Evolutionary conservation across 75 land plant genomes (phyloP).

Genomic region (Chamaecyparis obtusa): DNA sequence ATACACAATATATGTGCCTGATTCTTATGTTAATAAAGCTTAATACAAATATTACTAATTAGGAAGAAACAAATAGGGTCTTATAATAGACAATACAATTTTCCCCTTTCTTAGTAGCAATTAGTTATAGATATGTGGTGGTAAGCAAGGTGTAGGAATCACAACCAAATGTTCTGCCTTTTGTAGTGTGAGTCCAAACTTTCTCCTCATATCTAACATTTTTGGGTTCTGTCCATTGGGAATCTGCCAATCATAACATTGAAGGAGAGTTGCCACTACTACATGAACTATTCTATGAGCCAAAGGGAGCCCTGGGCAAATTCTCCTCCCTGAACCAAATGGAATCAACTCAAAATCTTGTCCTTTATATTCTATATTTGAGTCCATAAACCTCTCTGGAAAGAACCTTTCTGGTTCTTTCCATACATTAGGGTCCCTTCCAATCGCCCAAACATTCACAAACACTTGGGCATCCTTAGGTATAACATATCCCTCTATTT

Average conservation of each 20-base stretch:
- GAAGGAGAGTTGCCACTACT: slow-evolving; percentile 48
- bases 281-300: slow-evolving; percentile 47
- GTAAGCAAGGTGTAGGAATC: neutral
- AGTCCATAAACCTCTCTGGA: slow-evolving; percentile 51
- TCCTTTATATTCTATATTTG: slow-evolving; percentile 21
- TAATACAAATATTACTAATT: too few species aligned
- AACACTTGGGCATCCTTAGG: slow-evolving; percentile 49
- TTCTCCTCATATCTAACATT: slow-evolving; percentile 67
- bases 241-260: slow-evolving; percentile 53
- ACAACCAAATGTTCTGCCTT: slow-evolving; percentile 28
- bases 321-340: slow-evolving; percentile 67
- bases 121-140: neutral
- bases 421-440: slow-evolving; percentile 57
- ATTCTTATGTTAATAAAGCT: too few species aligned
- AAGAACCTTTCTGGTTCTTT: slow-evolving; percentile 44
- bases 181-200: slow-evolving; percentile 61
- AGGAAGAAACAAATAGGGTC: too few species aligned
- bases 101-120: too few species aligned
- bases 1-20: too few species aligned
- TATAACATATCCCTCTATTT: slow-evolving; percentile 54
- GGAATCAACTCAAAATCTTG: slow-evolving; percentile 56
- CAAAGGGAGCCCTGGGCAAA: slow-evolving; percentile 56
- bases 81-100: too few species aligned
- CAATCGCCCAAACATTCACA: slow-evolving; percentile 63
- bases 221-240: slow-evolving; percentile 33